Evolutionary conservation across 805 yeast species (phyloP).

Genomic region (Cyberlindnera petersonii): DNA sequence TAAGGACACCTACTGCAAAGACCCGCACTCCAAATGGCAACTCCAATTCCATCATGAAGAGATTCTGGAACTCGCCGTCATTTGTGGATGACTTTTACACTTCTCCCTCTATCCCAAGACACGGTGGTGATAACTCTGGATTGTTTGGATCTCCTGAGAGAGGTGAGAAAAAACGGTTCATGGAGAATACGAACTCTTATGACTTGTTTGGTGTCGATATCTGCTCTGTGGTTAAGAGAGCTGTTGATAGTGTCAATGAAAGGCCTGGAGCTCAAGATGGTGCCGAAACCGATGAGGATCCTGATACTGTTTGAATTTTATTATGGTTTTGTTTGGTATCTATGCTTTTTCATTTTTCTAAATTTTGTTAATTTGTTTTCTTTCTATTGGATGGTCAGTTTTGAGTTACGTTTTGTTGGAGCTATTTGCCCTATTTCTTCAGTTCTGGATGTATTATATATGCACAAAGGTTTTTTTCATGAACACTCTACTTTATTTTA

Average conservation of each 20-base stretch:
- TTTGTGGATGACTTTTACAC: conserved; percentile 65
- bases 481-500: no score
- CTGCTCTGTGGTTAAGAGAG: conserved; percentile 45
- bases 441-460: conserved; percentile 10
- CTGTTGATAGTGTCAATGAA: conserved; percentile 30
- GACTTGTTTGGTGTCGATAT: conserved; percentile 59
- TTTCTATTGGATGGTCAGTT: not conserved
- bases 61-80: conserved; percentile 63
- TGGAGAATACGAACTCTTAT: conserved; percentile 16
- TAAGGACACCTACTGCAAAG: conserved; percentile 30
- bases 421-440: conserved; percentile 1
- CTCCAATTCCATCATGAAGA: conserved; percentile 40
- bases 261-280: conserved; percentile 1
- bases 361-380: not conserved
- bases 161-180: conserved; percentile 9
- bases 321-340: not conserved
- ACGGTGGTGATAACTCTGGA: conserved; percentile 30
- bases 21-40: conserved; percentile 27
- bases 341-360: not conserved
- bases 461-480: no score
- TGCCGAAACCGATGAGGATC: conserved; percentile 16
- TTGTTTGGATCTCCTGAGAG: conserved; percentile 36
- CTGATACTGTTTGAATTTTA: not conserved
- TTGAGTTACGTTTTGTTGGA: not conserved
- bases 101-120: conserved; percentile 38